Evolutionary conservation across 2,329 filamentous ascomycete genomes (phyloP), one percentile per base, ranked within the genome.

Genomic region (Tolypocladium tropicale): DNA sequence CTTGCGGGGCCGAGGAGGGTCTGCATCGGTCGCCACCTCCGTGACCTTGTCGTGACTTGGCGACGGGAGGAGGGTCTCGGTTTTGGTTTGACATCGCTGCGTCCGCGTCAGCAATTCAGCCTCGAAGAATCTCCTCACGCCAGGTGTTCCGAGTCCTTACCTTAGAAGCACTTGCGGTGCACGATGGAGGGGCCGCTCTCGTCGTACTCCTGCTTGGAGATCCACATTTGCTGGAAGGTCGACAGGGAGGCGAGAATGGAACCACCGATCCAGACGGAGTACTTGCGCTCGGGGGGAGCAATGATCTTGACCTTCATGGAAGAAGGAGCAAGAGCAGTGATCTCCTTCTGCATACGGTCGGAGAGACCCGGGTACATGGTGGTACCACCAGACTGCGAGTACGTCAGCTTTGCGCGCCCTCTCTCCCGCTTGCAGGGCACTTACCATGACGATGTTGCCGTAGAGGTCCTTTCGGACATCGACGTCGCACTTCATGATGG

Each of bases 261-360:
- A 86, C 94, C 94, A 94, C 94, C 94, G 77, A 99, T 99, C 94
- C 94, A 99, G 84, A 99, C 94, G 64, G 94, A 97, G 90, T 99
- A 99, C 86, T 99, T 99, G 81, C 94, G 90, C 89, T 99, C 94
- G 68, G 94, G 94, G 70, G 94, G 94, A 81, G 94, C 94, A 76
- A 99, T 97, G 81, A 99, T 97, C 90, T 97, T 97, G 86, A 99
- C 93, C 90, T 97, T 97, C 94, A 99, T 97, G 73, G 92, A 96
- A 65, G 94, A 97, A 73, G 94, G 94, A 75, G 94, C 94, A 80
- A 99, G 89, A 75, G 92, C 89, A 76, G 92, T 97, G 77, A 99
- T 97, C 85, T 99, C 94, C 90, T 99, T 97, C 82, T 99, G 94
- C 94, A 99, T 97, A 86, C 94, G 94, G 84, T 99, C 94, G 77